Base-by-base conservation (phyloP, 768 basidiomycete species). In the Lenzites betulinus region DNA sequence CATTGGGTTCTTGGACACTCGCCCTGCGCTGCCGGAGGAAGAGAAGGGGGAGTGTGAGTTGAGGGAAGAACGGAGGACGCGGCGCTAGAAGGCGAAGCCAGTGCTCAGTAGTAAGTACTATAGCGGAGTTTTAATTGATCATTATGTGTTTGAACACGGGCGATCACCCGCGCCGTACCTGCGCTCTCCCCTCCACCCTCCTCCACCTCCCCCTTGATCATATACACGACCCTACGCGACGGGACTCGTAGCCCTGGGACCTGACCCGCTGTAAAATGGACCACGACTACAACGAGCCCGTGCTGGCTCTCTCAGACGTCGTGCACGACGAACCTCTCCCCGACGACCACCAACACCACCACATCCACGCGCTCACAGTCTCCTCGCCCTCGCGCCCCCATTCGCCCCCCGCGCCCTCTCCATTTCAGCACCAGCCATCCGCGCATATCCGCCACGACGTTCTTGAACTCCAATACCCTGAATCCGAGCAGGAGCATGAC, bases 301-400 rank as follows among this genome's bases (percentile, higher is more conserved):
- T 84, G 64, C 82, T 92, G 63, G 83, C 85, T 69, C 83, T 92
- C 66, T 92, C 90, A 47, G 90, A 92, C 75, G 90, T 92, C 74
- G 89, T 92, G 46, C 88, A 91, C 73, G 90, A 92, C 71, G 88
- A 90, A 58, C 81, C 87, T 30, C 81, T 90, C 23, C 84, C 80
- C 71, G 83, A 88, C 66, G 84, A 86, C 64, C 74, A 77, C 47
- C 76, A 77, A 54, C 71, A 63, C 57, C 53, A 58, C 46, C 61
- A 58, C 18, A 51, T 69, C 58, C 61, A 50, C n/a, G 51, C 63
- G 7, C 64, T 63, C 64, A 25, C 74, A 52, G 65, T 71, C 55
- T 49, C 65, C 43, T 49, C 52, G 48, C 51, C 58, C 59, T 54
- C 46, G 60, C 55, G 55, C 47, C 65, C 54, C 42, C 65, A 58